phyloP scores from a whole-genome alignment of 2,329 filamentous ascomycete species.

The Ophidiomyces ophidiicola region DNA sequence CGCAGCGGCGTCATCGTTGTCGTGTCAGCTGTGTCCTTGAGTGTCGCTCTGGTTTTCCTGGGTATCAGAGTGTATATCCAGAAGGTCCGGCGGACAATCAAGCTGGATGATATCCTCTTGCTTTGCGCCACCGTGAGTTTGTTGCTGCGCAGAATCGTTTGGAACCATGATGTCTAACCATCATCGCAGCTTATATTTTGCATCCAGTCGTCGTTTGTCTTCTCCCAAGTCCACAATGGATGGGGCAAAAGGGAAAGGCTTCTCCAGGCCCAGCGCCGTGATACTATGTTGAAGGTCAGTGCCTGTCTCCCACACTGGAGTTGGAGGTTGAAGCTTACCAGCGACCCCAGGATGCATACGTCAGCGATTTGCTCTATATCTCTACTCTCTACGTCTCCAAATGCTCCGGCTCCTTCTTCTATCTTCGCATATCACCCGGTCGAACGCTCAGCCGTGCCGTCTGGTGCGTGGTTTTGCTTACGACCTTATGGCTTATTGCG shows the following conservation, averaged over 20 bases:
- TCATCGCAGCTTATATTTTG: constrained; percentile 24
- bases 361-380: constrained; percentile 33
- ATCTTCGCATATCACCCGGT: constrained; percentile 30
- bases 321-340: not conserved
- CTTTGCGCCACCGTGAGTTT: constrained; percentile 15
- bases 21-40: constrained; percentile 28
- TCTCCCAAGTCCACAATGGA: constrained; percentile 29
- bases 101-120: constrained; percentile 28
- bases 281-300: constrained; percentile 29
- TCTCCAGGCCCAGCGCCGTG: constrained; percentile 16
- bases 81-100: constrained; percentile 21
- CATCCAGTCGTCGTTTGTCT: constrained; percentile 29
- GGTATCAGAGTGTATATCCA: constrained; percentile 32
- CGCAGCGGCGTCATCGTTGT: constrained; percentile 34
- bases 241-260: constrained; percentile 27
- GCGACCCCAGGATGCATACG: constrained; percentile 25
- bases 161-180: constrained; percentile 3
- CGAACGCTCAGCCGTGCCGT: constrained; percentile 23
- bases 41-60: constrained; percentile 30
- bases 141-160: constrained; percentile 14
- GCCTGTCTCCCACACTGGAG: not conserved
- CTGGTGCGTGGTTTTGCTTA: constrained; percentile 21
- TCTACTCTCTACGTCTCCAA: constrained; percentile 33
- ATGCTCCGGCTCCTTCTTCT: constrained; percentile 29
- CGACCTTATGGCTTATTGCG: constrained; percentile 24